Base-by-base conservation (phyloP, 1,284 basidiomycete species). In the Pascua guehoae region DNA sequence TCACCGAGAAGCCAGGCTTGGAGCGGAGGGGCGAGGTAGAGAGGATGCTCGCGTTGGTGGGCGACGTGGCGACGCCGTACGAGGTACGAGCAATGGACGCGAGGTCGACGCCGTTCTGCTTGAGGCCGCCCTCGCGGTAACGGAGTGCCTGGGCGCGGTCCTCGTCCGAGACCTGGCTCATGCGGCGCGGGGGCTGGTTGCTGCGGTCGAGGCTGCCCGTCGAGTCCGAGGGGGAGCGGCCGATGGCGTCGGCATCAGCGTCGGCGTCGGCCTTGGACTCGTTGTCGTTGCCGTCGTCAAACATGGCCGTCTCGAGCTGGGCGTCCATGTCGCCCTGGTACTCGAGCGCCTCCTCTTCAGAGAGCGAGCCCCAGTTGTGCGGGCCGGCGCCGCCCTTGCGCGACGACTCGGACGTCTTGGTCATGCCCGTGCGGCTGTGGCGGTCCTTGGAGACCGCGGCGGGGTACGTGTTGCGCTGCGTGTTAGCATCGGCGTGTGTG, bases 341-440 rank as follows among this genome's bases (percentile, higher is more conserved):
- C 52, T 68, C 86, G 69, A 83, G 79, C 60, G 81, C 78, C 44
- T 75, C 78, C 76, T 90, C 86, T 66, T 89, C 81, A 14, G 76
- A 76, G 66, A 88, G 73, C 51, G 81, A 83, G 59, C 90, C 90
- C 90, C 90, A 92, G 79, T 89, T 90, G 79, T 91, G 85, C 4
- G 82, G 79, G 42, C 90, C 90, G 42, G 84, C 85, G 54, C 90
- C 90, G 63, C 83, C 80, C 80, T 93, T 92, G 75, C 85, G 87
- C 54, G 57, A 51, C 11, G 51, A 49, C 53, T 89, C 72, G 24
- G 24, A 32, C 61, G 81, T 82, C 74, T 84, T 84, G 81, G 86
- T 84, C 58, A 87, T 81, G 51, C 89, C 90, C 41, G 85, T 84
- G 73, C 85, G 86, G 69, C 87, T 86, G 79, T 86, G 78, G 58